These are phyloP conservation scores for Metschnikowia matae DNA, from an alignment of 805 yeast genomes.

Conservation along the genomic window DNA sequence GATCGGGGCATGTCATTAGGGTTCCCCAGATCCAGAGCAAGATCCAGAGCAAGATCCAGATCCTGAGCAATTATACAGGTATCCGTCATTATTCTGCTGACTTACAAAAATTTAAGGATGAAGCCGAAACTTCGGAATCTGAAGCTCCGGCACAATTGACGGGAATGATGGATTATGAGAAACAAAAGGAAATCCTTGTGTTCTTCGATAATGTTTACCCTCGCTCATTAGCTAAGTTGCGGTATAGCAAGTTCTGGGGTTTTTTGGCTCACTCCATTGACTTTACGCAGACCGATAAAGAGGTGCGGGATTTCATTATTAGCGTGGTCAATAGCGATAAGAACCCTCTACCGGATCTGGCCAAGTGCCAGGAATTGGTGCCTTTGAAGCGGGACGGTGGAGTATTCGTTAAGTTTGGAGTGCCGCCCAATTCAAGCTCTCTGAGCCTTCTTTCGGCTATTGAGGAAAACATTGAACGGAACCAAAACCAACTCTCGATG, in stretches of 20 bases:
- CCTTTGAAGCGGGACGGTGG: conserved; percentile 88
- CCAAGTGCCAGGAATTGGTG: conserved; percentile 53
- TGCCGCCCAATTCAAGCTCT: conserved; percentile 49
- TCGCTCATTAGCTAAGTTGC: conserved; percentile 22
- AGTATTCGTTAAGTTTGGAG: conserved; percentile 74
- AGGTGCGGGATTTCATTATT: conserved; percentile 19
- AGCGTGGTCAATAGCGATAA: conserved; percentile 11
- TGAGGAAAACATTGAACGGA: conserved; percentile 39
- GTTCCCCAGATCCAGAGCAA: neutral
- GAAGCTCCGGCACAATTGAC: conserved; percentile 36
- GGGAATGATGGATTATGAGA: conserved; percentile 37
- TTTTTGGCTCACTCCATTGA: conserved; percentile 16
- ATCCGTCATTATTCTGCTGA: conserved; percentile 16
- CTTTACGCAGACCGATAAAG: conserved; percentile 13
- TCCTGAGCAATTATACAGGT: neutral
- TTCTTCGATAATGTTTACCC: conserved; percentile 38
- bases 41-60: too few relatives aligned
- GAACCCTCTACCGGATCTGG: conserved; percentile 29
- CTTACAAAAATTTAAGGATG: conserved; percentile 30
- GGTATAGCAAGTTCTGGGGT: conserved; percentile 21
- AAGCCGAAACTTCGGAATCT: conserved; percentile 25
- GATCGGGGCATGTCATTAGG: neutral
- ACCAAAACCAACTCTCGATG: conserved; percentile 16
- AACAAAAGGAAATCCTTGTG: conserved; percentile 28
- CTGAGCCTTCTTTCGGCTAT: conserved; percentile 53